Percentiles rank a stretch among this genome's conserved stretches.
Conservation (phyloP, 352 stramenopile species). For the Pythium pyrilobum region DNA sequence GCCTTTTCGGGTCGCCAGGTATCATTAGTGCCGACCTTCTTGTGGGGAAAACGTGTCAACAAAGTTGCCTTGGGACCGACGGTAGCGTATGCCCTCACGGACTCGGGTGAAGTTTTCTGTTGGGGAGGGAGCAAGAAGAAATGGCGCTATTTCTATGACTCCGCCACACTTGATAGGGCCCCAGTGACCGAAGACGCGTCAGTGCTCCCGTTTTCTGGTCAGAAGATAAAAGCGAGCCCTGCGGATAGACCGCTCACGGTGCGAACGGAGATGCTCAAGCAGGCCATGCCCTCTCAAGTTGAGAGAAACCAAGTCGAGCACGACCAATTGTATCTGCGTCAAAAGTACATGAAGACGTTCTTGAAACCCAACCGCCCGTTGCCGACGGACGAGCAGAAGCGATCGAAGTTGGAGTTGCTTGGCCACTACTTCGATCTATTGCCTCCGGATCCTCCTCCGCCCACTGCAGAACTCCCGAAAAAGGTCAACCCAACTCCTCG, state of each 20-base stretch:
- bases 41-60: conserved; percentile 66
- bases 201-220: no score
- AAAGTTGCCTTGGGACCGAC: conserved; percentile 43
- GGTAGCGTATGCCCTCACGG: conserved; percentile 61
- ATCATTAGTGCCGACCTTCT: conserved; percentile 57
- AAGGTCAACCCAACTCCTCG: not conserved
- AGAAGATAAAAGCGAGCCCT: no score
- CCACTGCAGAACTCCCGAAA: not conserved
- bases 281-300: conserved; percentile 42
- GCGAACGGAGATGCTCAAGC: conserved; percentile 62
- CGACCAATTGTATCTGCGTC: conserved; percentile 29
- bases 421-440: conserved; percentile 59
- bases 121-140: conserved; percentile 67
- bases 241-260: conserved; percentile 30
- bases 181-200: not conserved
- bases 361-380: conserved; percentile 32
- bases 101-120: conserved; percentile 65
- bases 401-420: conserved; percentile 31
- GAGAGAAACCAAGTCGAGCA: conserved; percentile 26
- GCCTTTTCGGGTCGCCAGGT: conserved; percentile 51
- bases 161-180: not conserved
- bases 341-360: conserved; percentile 48
- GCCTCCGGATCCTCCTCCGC: conserved; percentile 7
- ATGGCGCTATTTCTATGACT: conserved; percentile 73
- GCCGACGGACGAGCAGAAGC: conserved; percentile 40